phyloP scores from a whole-genome alignment of 2,329 filamentous ascomycete genomes.

The Colletotrichum sp. region DNA sequence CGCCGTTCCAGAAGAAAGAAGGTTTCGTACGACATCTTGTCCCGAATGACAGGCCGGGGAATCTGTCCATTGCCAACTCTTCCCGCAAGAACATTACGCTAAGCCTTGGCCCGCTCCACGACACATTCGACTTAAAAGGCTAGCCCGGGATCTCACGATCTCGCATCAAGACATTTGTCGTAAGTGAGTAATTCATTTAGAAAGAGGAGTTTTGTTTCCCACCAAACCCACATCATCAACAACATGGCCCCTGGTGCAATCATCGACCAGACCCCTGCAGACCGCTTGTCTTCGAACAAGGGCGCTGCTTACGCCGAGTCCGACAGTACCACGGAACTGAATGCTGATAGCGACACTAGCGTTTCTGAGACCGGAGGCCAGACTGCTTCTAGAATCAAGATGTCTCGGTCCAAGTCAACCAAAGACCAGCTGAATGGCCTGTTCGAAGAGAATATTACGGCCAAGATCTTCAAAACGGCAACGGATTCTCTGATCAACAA shows the following conservation, averaged over 20 bases:
- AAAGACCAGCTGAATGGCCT: conserved; percentile 5
- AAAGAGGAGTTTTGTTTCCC: not conserved
- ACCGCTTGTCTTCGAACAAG: not conserved
- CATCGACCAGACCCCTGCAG: not conserved
- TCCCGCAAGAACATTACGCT: not conserved
- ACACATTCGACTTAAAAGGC: not conserved
- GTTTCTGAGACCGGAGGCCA: not conserved
- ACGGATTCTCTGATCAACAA: conserved; percentile 10
- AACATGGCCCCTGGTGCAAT: not conserved
- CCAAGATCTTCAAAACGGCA: conserved; percentile 25
- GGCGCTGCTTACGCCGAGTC: not conserved
- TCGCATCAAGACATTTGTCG: not conserved
- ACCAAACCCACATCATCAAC: too few species aligned
- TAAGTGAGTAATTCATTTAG: not conserved
- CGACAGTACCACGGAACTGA: conserved; percentile 3
- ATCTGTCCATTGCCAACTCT: not conserved
- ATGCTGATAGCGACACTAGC: conserved; percentile 12
- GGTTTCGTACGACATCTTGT: not conserved
- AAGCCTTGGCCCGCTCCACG: not conserved
- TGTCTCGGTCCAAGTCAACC: not conserved
- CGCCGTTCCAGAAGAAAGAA: not conserved
- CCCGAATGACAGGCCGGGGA: not conserved
- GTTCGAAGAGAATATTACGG: conserved; percentile 22
- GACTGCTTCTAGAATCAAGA: not conserved
- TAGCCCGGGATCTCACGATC: not conserved